Base-by-base conservation (phyloP, 768 basidiomycete species). In the Plicaturopsis crispa region DNA sequence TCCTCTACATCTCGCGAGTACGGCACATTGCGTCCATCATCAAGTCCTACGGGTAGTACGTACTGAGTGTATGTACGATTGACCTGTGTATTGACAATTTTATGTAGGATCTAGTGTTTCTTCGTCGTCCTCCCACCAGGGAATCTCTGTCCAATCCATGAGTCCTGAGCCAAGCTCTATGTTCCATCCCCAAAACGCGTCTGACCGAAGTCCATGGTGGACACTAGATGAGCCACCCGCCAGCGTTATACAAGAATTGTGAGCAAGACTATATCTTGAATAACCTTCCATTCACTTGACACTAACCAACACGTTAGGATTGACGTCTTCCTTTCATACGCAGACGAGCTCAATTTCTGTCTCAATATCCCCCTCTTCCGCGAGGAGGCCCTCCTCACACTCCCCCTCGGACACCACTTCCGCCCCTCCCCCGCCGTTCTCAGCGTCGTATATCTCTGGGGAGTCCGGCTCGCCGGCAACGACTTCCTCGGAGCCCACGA, bases 291-390 rank as follows among this genome's bases (percentile, higher is more conserved):
- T 28, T 28, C 26, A 14, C 26, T 8, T 8, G 10, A 8, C 10
- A 28, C 14, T 28, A 8, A 14, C 10, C 26, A 8, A 28, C 14
- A n/a, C n/a, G n/a, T 13, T 35, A 84, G 81, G 24, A 53, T 81
- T 3, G 72, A 78, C 48, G 61, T 61, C 19, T 78, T 89, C 50
- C 53, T 78, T 8, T 72, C 70, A 12, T 67, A 83, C 47, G 67
- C 72, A 0, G 53, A 63, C 24, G 69, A 77, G 47, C 67, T 84
- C 41, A 80, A 80, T 4, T 77, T 86, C 50, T 87, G 85, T 55
- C 71, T 88, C 39, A 48, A 71, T 44, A 30, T 57, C n/a, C 44
- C 65, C 6, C 67, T 75, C 22, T 70, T 80, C 44, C 69, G 68
- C 33, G 60, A 63, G 24, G 56, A 66, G 4, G 57, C 63, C 5